Evolutionary conservation across 192 early-diverging fungal genomes (phyloP), one percentile per base, ranked within the genome.

Genomic region (Endogone sp.): DNA sequence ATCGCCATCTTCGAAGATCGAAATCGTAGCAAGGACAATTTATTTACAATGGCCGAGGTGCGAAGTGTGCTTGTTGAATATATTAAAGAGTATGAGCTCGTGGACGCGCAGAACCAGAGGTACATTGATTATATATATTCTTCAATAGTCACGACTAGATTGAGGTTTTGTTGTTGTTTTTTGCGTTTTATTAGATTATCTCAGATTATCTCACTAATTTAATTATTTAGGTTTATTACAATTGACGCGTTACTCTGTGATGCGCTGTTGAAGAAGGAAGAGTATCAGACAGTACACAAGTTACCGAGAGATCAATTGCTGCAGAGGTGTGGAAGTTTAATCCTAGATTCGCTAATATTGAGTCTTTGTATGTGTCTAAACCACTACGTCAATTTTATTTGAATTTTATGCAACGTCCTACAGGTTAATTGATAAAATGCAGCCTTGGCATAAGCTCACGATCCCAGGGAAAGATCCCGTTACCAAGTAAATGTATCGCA

Each of bases 241-340:
- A 82, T 94, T 49, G 91, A 94, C 63, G 70, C 86, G 32, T 65
- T 79, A 16, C 62, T 94, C 44, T 86, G 85, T 65, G 89, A 91
- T 65, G 83, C 88, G 20, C 67, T 92, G 13, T 64, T 92, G 29
- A 72, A 71, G n/a, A 91, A 90, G 70, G 82, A 82, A 60, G 92
- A 94, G 71, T 85, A 86, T 44, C 74, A 80, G 11, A 81, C 82
- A 55, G 68, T 90, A 37, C 75, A 82, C 24, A 56, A 68, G 21
- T 72, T 90, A 27, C 72, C 74, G 20, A 80, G 90, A 28, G 90
- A 93, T 67, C 82, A 85, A 62, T 79, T 91, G 25, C 67, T 68
- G 21, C 70, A 71, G 56, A 71, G 75, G 75, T 76, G 65, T 29
- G n/a, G 32, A 64, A 0, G 22, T 11, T n/a, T n/a, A n/a, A n/a